Evolutionary conservation across 2,329 filamentous ascomycete genomes (phyloP), one percentile per base, ranked within the genome.

Genomic region (Alternaria sp.): DNA sequence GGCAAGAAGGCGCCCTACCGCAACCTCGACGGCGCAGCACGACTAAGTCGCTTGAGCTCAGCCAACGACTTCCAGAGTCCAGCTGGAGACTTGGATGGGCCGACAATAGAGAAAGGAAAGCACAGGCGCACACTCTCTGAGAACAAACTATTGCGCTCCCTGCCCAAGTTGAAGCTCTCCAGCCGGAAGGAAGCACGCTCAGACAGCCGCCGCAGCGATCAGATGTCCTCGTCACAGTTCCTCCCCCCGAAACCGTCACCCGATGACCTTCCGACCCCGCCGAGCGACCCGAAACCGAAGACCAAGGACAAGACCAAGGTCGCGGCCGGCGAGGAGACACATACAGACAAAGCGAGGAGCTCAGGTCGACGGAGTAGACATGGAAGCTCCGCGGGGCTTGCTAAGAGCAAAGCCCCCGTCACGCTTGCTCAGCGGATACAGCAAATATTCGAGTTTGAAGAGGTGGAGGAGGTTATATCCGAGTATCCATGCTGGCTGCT

Each of bases 401-500:
- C 66, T 5, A 77, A 76, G 57, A 65, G 55, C 40, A 73, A 71
- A 49, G 62, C 60, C 6, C 82, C 87, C 6, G 87, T 86, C 6
- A 86, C 86, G 15, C 85, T 97, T 55, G 90, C 91, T 1, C 87
- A 85, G 61, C 87, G 90, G 61, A 80, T 97, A 40, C 93, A 90
- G 84, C 89, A 96, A 65, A 79, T 81, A 13, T 81, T 81, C 59
- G 75, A 90, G 54, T 96, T 97, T 69, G 89, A 93, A 26, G 84
- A 88, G 40, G 86, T 91, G 0, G 96, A 99, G 77, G 90, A 93
- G 64, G 92, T 98, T 21, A 89, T 97, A 65, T 89, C 92, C 79
- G 95, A 98, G 83, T 97, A 96, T 77, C 92, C 93, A 9, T 98
- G 95, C 81, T 97, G 93, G 90, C 83, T 98, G 43, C 83, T 98